A percentile compares a stretch with the other conserved stretches of the same genome.
phyloP scores from a whole-genome alignment of 2,329 filamentous ascomycete genomes.

The Aspergillus viridinutans region DNA sequence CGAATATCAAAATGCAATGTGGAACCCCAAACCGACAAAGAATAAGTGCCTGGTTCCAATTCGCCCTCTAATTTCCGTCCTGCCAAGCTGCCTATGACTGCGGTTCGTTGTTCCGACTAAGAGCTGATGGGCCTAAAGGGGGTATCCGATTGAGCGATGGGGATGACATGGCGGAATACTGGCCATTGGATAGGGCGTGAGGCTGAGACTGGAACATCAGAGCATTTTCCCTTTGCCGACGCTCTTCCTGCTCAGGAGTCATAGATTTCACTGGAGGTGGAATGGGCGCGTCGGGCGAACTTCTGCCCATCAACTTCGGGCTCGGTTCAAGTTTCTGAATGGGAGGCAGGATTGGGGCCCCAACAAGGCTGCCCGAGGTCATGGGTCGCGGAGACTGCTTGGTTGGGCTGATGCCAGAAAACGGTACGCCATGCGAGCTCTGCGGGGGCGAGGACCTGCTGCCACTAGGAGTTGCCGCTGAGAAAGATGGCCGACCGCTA shows the following conservation, averaged over 20 bases:
- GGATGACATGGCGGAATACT: conserved; percentile 26
- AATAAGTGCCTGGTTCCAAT: not conserved
- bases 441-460: conserved; percentile 34
- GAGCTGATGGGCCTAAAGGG: conserved; percentile 25
- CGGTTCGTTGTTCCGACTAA: conserved; percentile 21
- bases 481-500: conserved; percentile 30
- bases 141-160: conserved; percentile 31
- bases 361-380: conserved; percentile 31
- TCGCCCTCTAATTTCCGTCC: conserved; percentile 5
- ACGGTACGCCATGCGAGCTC: conserved; percentile 32
- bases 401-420: conserved; percentile 45
- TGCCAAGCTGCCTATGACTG: conserved; percentile 15
- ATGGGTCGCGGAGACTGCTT: conserved; percentile 42
- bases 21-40: not conserved
- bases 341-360: conserved; percentile 37
- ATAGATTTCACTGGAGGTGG: conserved; percentile 41
- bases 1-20: not conserved
- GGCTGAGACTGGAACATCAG: conserved; percentile 20
- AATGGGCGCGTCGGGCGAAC: conserved; percentile 40
- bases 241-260: conserved; percentile 42
- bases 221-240: conserved; percentile 36
- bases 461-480: conserved; percentile 28
- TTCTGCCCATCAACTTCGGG: conserved; percentile 42
- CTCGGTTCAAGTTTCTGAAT: conserved; percentile 41
- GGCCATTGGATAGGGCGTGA: conserved; percentile 17